Evolutionary conservation across 352 stramenopile genomes (phyloP).

Genomic region (Thraustochytrium striatum): DNA sequence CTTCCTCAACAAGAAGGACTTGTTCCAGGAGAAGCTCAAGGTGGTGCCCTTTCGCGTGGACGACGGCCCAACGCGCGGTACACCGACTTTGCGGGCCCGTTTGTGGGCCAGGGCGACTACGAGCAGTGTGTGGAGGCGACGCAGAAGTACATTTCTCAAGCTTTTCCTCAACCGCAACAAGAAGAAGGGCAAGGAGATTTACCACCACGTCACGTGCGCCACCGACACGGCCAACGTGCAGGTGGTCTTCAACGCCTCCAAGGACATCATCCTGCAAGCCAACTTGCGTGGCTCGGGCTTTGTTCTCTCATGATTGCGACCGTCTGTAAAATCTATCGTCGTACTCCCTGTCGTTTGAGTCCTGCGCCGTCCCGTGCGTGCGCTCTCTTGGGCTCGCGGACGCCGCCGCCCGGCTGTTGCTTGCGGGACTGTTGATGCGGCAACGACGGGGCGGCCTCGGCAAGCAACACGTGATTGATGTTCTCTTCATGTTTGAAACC

Average conservation of each 20-base stretch:
- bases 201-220: conserved; percentile 59
- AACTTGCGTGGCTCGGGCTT: conserved; percentile 55
- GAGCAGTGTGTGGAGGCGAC: not conserved
- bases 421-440: not conserved
- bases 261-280: conserved; percentile 59
- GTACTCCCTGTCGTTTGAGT: not conserved
- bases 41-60: conserved; percentile 51
- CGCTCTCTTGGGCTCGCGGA: no score
- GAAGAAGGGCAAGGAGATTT: conserved; percentile 56
- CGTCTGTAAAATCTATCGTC: not conserved
- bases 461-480: no score
- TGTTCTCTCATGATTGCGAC: conserved; percentile 8
- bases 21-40: conserved; percentile 62
- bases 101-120: not conserved
- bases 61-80: conserved; percentile 34
- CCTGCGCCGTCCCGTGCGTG: not conserved
- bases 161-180: conserved; percentile 56
- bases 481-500: no score
- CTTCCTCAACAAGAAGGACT: conserved; percentile 84
- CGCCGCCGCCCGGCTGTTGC: not conserved
- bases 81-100: conserved; percentile 30
- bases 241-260: conserved; percentile 62
- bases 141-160: conserved; percentile 54
- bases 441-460: not conserved
- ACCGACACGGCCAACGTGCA: conserved; percentile 60